A percentile compares a stretch with the other conserved stretches of the same genome.
Conservation (phyloP, 2,329 filamentous ascomycete species). For the Diaporthe australafricana region DNA sequence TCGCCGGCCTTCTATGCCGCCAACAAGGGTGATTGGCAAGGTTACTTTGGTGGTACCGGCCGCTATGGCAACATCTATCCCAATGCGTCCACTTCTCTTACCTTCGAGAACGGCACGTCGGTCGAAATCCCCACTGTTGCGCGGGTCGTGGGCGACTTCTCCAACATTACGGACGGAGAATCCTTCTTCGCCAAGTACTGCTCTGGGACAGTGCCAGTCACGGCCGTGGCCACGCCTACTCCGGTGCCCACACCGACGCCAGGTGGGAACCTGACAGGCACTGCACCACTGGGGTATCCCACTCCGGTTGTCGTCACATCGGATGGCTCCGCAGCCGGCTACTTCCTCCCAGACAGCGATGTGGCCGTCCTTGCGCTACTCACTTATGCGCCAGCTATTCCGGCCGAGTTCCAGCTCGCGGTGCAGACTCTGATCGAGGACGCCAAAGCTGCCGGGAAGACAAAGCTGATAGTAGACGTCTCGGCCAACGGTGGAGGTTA, state of each 20-base stretch:
- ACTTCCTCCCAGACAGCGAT: slow-evolving; percentile 48
- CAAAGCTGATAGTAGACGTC: slow-evolving; percentile 66
- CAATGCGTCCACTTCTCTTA: slow-evolving; percentile 51
- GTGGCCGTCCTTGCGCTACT: slow-evolving; percentile 47
- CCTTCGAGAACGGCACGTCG: slow-evolving; percentile 53
- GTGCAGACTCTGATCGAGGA: slow-evolving; percentile 48
- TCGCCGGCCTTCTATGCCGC: slow-evolving; percentile 40
- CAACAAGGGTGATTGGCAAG: slow-evolving; percentile 40
- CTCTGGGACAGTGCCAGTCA: slow-evolving; percentile 30
- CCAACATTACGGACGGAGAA: slow-evolving; percentile 46
- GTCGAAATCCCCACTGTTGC: slow-evolving; percentile 48
- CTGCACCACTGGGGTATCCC: slow-evolving; percentile 43
- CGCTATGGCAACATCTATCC: slow-evolving; percentile 52
- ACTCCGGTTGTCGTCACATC: slow-evolving; percentile 45
- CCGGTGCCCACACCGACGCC: slow-evolving; percentile 25
- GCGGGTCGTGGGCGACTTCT: slow-evolving; percentile 49
- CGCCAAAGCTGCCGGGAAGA: slow-evolving; percentile 60
- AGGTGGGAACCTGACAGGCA: slow-evolving; percentile 32
- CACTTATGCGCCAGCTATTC: slow-evolving; percentile 44
- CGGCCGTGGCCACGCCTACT: slow-evolving; percentile 30
- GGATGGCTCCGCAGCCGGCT: slow-evolving; percentile 47
- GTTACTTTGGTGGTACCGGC: slow-evolving; percentile 52
- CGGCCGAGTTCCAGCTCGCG: slow-evolving; percentile 47
- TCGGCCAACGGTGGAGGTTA: slow-evolving; percentile 66
- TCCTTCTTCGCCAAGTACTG: slow-evolving; percentile 46